These are phyloP conservation scores for Plasmodium adleri DNA, from an alignment of 169 alveolate species.

Conservation along the genomic window DNA sequence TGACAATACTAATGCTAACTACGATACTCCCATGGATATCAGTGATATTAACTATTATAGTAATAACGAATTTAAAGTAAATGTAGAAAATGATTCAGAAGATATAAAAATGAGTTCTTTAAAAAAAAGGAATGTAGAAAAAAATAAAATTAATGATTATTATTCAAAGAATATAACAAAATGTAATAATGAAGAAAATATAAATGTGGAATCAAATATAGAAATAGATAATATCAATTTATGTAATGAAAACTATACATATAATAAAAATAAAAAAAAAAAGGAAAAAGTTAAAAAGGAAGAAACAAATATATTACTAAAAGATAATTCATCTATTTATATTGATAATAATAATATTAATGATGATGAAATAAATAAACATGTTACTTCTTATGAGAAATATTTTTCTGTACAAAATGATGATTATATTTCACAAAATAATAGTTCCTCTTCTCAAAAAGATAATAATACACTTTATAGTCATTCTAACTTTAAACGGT, in stretches of 20 bases:
- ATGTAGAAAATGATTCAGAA: neutral
- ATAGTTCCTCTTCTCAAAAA: neutral
- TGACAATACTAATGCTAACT: slow-evolving; percentile 17
- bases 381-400: neutral
- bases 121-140: neutral
- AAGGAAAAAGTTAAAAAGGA: neutral
- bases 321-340: neutral
- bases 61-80: slow-evolving; percentile 14
- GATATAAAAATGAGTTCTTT: slow-evolving; percentile 22
- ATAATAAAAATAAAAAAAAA: neutral
- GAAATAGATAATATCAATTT: neutral
- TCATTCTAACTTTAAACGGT: slow-evolving; percentile 2
- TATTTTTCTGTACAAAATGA: neutral
- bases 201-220: neutral
- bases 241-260: neutral
- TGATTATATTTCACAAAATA: neutral
- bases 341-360: neutral
- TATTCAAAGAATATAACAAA: neutral
- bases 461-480: neutral
- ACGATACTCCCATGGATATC: slow-evolving; percentile 39
- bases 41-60: slow-evolving; percentile 64
- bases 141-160: neutral
- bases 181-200: neutral
- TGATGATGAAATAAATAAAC: neutral
- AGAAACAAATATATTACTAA: neutral